These are phyloP conservation scores for Gleditsia sinensis DNA, from an alignment of 306 rosid genomes.

Conservation along the genomic window DNA sequence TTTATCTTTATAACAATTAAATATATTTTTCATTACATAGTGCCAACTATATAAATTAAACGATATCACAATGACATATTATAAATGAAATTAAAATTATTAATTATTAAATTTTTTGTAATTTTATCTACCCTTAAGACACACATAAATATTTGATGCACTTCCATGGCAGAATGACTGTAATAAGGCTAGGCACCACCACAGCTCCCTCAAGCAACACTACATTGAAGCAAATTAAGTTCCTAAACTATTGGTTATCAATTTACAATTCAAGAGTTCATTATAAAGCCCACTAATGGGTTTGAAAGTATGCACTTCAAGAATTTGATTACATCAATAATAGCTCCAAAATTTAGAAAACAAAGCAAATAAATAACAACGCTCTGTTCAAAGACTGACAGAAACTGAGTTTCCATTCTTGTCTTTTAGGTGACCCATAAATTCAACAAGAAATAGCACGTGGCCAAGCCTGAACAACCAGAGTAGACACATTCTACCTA, in stretches of 20 bases:
- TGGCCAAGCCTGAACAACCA: constrained; percentile 33
- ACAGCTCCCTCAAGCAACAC: no score
- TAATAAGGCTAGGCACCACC: no score
- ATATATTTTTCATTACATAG: no score
- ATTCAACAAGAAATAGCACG: background rate
- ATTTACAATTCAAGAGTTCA: background rate
- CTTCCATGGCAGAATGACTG: background rate
- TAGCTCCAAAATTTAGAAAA: background rate
- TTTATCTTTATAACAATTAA: no score
- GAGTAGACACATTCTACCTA: constrained; percentile 15
- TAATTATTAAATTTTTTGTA: no score
- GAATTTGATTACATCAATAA: background rate
- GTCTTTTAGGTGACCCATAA: background rate
- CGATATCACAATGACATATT: no score
- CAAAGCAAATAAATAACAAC: background rate
- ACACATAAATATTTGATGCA: background rate
- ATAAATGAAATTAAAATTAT: no score
- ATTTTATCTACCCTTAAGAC: no score
- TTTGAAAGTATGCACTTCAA: background rate
- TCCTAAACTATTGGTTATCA: background rate
- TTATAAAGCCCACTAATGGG: background rate
- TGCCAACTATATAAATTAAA: no score
- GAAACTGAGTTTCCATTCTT: background rate
- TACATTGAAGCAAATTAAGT: background rate
- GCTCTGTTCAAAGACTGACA: background rate